phyloP scores from a whole-genome alignment of 2,329 filamentous ascomycete genomes.

The Aspergillus pseudoglaucus region DNA sequence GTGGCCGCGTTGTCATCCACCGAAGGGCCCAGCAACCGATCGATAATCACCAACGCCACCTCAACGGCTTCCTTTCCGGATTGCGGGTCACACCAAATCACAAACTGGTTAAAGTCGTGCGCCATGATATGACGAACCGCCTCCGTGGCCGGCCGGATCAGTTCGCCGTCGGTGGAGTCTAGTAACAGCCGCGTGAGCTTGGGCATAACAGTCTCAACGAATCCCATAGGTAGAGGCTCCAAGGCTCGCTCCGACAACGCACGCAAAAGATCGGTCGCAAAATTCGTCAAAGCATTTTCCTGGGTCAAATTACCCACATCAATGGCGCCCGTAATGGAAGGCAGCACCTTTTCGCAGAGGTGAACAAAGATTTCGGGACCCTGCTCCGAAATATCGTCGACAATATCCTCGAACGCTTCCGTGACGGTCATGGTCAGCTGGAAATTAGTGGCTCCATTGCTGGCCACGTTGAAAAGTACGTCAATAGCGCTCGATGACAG shows the following conservation, averaged over 20 bases:
- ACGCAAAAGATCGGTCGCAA: slow-evolving; percentile 78
- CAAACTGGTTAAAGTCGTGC: slow-evolving; percentile 84
- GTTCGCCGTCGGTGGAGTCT: slow-evolving; percentile 75
- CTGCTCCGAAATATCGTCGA: slow-evolving; percentile 58
- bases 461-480: slow-evolving; percentile 81
- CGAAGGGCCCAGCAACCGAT: slow-evolving; percentile 72
- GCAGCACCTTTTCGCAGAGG: slow-evolving; percentile 79
- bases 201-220: slow-evolving; percentile 77
- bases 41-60: slow-evolving; percentile 83
- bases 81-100: slow-evolving; percentile 73
- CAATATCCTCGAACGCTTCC: slow-evolving; percentile 87
- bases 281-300: slow-evolving; percentile 69
- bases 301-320: slow-evolving; percentile 80
- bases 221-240: slow-evolving; percentile 77
- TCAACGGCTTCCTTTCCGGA: slow-evolving; percentile 77
- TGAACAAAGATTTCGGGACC: slow-evolving; percentile 64
- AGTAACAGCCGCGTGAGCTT: slow-evolving; percentile 79
- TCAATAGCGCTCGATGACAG: slow-evolving; percentile 67
- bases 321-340: slow-evolving; percentile 80
- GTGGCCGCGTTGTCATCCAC: slow-evolving; percentile 92
- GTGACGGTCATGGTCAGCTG: slow-evolving; percentile 81
- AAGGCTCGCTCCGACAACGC: slow-evolving; percentile 76
- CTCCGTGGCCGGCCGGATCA: slow-evolving; percentile 79
- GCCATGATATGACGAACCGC: slow-evolving; percentile 82
- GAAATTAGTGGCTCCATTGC: slow-evolving; percentile 82